Evolutionary conservation across 768 basidiomycete species (phyloP).

Genomic region (Mycena kentingensis): DNA sequence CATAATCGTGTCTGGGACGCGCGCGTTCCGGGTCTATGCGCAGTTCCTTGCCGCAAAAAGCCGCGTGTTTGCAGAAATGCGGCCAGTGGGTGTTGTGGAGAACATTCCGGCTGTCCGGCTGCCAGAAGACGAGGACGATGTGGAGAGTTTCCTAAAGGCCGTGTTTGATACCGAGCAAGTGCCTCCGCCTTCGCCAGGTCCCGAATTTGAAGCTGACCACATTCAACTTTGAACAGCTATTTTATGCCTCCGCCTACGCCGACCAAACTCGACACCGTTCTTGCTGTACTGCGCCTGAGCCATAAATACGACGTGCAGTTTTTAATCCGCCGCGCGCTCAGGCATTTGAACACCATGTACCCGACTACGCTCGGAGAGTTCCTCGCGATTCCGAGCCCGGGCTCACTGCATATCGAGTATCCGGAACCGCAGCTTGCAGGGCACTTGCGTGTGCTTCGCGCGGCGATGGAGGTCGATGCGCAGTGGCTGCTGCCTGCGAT

Average conservation of each 20-base stretch:
- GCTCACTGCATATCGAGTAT: neutral
- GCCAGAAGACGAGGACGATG: constrained; percentile 2
- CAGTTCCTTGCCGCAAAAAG: constrained; percentile 2
- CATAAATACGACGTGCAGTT: neutral
- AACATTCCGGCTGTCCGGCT: constrained; percentile 7
- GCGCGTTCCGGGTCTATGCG: neutral
- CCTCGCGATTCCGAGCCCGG: neutral
- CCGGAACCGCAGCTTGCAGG: neutral
- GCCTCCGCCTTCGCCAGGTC: neutral
- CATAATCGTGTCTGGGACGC: neutral
- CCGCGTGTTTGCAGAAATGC: neutral
- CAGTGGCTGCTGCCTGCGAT: constrained; percentile 1
- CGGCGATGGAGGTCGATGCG: constrained; percentile 5
- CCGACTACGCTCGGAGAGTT: constrained; percentile 2
- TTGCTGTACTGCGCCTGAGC: neutral
- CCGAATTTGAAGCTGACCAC: neutral
- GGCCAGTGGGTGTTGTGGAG: constrained; percentile 3
- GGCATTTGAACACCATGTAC: neutral
- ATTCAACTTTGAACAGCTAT: neutral
- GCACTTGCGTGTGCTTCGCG: neutral
- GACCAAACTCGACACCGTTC: neutral
- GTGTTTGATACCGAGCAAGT: neutral
- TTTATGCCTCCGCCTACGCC: constrained; percentile 3
- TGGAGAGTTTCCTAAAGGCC: constrained; percentile 2
- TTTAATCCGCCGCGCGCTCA: neutral